Base-by-base conservation (phyloP, 2,329 filamentous ascomycete genomes). In the Torrubiella hemipterigena region DNA sequence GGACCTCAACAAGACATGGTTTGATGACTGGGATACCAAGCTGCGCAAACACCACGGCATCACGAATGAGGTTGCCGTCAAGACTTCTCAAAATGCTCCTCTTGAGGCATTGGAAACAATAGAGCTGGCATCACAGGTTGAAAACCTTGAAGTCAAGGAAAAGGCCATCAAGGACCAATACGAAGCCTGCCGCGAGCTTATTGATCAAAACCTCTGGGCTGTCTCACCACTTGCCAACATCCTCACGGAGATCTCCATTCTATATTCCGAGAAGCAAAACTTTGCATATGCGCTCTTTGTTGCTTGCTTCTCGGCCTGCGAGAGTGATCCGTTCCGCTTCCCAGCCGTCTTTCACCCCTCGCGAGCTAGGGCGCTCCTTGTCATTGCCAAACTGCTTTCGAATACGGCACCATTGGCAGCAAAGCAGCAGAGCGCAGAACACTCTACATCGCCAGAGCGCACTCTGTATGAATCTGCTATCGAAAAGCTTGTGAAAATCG, bases 371-470 rank as follows among this genome's bases (percentile, higher is more conserved):
- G 59, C 61, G 9, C 44, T 73, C 9, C 53, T 72, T 31, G 55
- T 63, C 27, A 50, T 75, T 12, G 63, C 63, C 27, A 69, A 69
- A 38, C 50, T 73, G 3, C 48, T 76, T 6, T 58, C 62, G 36
- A 59, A 67, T 35, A 66, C 65, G 1, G 62, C 63, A 0, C 55
- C 63, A 6, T 49, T 53, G 10, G 55, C 54, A 4, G 48, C 47
- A 14, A 49, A 40, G 20, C 41, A 51, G 7, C 40, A 35, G 21
- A 42, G 37, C 21, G 40, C 41, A 29, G 38, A 46, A 15, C 46
- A 51, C 27, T 41, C 43, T 12, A 43, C 43, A 26, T 38, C 52
- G 3, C 37, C 30, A 4, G 40, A 37, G 2, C 36, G 38, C 24
- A 32, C 36, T 31, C 30, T 52, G n/a, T 42, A 46, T 14, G 27